phyloP scores from a whole-genome alignment of 2,329 filamentous ascomycete species.

The Aphanoascus verrucosus region DNA sequence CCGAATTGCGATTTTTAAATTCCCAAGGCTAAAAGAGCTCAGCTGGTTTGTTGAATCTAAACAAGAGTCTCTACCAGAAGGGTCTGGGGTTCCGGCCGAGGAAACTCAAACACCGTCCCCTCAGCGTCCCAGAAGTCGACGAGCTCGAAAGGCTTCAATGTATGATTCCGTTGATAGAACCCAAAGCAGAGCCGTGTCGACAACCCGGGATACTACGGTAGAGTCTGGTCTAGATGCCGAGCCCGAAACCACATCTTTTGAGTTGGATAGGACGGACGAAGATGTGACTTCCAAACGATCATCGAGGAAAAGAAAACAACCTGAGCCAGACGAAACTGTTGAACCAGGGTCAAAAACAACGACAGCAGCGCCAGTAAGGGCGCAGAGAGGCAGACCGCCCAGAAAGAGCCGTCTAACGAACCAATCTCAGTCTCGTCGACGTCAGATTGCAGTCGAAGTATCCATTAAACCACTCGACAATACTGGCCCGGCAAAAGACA shows the following conservation, averaged over 20 bases:
- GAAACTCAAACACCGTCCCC: not conserved
- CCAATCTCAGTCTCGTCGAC: not conserved
- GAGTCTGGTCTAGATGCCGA: not conserved
- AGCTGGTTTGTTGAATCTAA: constrained; percentile 26
- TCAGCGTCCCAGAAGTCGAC: not conserved
- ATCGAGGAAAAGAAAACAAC: constrained; percentile 2
- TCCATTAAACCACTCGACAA: not conserved
- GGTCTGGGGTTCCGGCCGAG: not conserved
- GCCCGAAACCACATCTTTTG: not conserved
- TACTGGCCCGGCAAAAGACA: no score
- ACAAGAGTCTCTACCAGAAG: not conserved
- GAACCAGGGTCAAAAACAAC: not conserved
- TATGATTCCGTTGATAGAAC: not conserved
- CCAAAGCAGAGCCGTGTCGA: no score
- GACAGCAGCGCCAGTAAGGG: not conserved
- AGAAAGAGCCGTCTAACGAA: constrained; percentile 12
- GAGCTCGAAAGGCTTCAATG: not conserved
- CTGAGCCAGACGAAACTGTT: not conserved
- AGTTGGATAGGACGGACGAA: not conserved
- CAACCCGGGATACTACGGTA: no score
- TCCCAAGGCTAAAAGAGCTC: constrained; percentile 24
- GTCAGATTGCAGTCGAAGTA: not conserved
- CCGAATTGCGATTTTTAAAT: constrained; percentile 34
- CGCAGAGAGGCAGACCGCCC: constrained; percentile 13
- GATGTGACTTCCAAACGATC: not conserved